Evolutionary conservation across 768 basidiomycete genomes (phyloP).

Genomic region (Suillus plorans): DNA sequence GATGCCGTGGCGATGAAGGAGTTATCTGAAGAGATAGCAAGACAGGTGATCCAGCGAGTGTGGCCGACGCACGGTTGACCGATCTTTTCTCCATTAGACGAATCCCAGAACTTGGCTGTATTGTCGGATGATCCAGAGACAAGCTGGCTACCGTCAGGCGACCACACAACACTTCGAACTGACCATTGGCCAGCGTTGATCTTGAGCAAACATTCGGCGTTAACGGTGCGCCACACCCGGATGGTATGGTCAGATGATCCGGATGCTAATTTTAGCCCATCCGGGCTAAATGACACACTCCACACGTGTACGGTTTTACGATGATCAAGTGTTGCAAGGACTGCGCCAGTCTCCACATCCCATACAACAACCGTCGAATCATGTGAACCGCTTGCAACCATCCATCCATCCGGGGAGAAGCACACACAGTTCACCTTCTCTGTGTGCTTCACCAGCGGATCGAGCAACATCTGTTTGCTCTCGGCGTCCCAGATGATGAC

Average conservation of each 20-base stretch:
- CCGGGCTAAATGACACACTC: not conserved
- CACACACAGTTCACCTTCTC: slow-evolving; percentile 29
- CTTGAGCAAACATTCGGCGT: not conserved
- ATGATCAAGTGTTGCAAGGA: slow-evolving; percentile 1
- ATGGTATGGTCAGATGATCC: not conserved
- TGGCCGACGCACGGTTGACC: not conserved
- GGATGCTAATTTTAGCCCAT: slow-evolving; percentile 1
- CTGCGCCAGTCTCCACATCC: slow-evolving; percentile 4
- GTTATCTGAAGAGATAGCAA: not conserved
- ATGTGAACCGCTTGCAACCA: slow-evolving; percentile 40
- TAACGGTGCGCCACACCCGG: not conserved
- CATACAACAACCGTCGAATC: slow-evolving; percentile 23
- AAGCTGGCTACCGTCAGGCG: not conserved
- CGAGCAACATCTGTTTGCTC: not conserved
- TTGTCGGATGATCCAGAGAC: slow-evolving; percentile 4
- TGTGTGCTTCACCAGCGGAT: slow-evolving; percentile 10
- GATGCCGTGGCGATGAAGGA: not conserved
- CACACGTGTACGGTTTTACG: not conserved
- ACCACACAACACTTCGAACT: slow-evolving; percentile 7
- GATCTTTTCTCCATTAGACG: slow-evolving; percentile 1
- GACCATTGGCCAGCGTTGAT: not conserved
- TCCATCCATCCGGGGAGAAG: slow-evolving; percentile 41
- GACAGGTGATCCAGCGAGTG: not conserved
- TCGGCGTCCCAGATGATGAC: slow-evolving; percentile 7
- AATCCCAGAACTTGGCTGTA: not conserved